These are phyloP conservation scores for Neurospora sp. DNA, from an alignment of 495 filamentous ascomycete species.

Conservation along the genomic window DNA sequence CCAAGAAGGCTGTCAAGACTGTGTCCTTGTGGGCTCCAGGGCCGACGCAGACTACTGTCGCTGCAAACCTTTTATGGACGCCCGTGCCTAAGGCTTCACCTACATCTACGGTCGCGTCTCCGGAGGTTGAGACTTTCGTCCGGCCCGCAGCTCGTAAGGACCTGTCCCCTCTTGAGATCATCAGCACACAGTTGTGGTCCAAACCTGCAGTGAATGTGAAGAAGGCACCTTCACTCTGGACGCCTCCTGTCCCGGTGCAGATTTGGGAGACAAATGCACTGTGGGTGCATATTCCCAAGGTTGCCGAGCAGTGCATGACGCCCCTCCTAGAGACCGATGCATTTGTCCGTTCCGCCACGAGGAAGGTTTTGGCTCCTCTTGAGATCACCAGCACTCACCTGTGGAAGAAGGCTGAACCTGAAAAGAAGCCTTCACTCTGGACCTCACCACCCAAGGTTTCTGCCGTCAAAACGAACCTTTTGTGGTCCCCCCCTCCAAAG, in stretches of 20 bases:
- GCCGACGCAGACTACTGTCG: background rate
- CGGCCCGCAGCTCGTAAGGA: slow-evolving; percentile 25
- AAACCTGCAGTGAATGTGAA: background rate
- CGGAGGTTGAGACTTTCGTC: slow-evolving; percentile 10
- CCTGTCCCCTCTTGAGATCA: slow-evolving; percentile 20
- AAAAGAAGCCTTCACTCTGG: background rate
- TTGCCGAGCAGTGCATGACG: background rate
- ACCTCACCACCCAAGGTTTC: background rate
- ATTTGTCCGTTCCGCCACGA: slow-evolving; percentile 18
- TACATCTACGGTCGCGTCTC: background rate
- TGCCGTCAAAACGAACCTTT: background rate
- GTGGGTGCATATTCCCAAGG: slow-evolving; percentile 7
- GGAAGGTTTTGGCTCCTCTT: slow-evolving; percentile 24
- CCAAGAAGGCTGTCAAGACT: background rate
- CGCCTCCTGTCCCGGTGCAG: background rate
- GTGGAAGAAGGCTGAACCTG: slow-evolving; percentile 26
- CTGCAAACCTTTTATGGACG: slow-evolving; percentile 8
- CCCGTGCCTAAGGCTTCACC: slow-evolving; percentile 2
- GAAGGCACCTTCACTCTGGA: slow-evolving; percentile 15
- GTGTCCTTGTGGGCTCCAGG: slow-evolving; percentile 17
- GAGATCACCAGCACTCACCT: slow-evolving; percentile 28
- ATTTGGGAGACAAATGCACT: background rate
- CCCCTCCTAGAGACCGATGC: slow-evolving; percentile 2
- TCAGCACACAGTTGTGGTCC: slow-evolving; percentile 30
- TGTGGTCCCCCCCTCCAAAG: background rate